Evolutionary conservation across 805 yeast species (phyloP), one percentile per base, ranked within the genome.

Genomic region (Vanderwaltozyma yarrowii): DNA sequence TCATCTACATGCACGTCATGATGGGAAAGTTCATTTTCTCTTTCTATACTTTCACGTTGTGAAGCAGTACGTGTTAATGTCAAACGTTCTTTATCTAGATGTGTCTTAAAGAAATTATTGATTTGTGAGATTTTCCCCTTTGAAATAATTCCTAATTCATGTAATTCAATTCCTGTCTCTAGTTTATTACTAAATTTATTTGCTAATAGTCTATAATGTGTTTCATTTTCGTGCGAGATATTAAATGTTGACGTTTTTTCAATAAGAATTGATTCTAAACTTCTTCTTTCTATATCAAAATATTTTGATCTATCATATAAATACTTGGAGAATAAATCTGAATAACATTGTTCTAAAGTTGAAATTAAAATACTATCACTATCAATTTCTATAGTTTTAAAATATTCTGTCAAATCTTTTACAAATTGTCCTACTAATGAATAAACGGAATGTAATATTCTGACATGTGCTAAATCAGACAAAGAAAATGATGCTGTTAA

Each of bases 251-350:
- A 44, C 1, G 67, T 57, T 37, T 54, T 50, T 7, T 55, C 57
- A 23, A 54, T 47, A 24, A 65, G 45, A 14, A 58, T 58, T 4
- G 56, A 43, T 34, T 78, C 80, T 27, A 88, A 62, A 45, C 74
- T 75, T 44, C 76, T 76, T 60, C 74, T 80, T 53, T 87, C 96
- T 29, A 71, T 51, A 29, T 67, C 76, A 50, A 88, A 78, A 59
- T 86, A 88, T 34, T 71, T 67, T 11, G 61, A 48, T 41, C 74
- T 73, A 41, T 80, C 84, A 21, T 71, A 70, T 20, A 82, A 61
- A 52, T 76, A 82, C 34, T 80, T 78, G 15, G 74, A 68, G 56
- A 89, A 89, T 14, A 85, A 60, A 46, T 82, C 94, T n/a, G 73
- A 70, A 51, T 69, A 76, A 41, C 76, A 71, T 49, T 79, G 86